Evolutionary conservation across 208 protist species (phyloP), one percentile per base, ranked within the genome.

Genomic region (Leishmania tropica): DNA sequence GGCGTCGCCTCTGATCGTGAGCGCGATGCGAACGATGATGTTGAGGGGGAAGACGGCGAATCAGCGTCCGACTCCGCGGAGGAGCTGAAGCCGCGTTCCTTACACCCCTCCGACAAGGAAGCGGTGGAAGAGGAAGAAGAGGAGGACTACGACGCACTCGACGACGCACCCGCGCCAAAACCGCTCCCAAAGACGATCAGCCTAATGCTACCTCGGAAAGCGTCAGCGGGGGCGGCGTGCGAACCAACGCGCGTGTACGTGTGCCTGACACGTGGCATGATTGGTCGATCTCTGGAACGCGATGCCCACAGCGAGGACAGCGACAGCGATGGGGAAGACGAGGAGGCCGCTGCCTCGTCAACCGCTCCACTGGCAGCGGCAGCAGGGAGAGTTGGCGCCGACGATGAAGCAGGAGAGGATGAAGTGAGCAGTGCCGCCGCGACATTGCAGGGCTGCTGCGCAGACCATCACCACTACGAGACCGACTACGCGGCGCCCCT

Each of bases 71-170:
- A 42, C 54, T 81, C 77, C 31, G 78, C 77, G 13, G 67, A 64
- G 3, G 76, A 81, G 15, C 62, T 58, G 35, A 67, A 86, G 31
- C 24, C 35, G 62, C 48, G 37, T 11, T 68, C 65, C 1, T 51
- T 40, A 31, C 42, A 70, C 58, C 35, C 71, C 1, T 58, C 28
- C 2, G 76, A 85, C 24, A 54, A 58, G 15, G 79, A 84, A 48
- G 84, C 83, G n/a, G 81, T 84, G 42, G 79, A 84, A 37, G 24
- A 76, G 17, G 81, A 87, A 40, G 79, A 83, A n/a, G 31, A 76
- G 11, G 80, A 88, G 1, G 73, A 73, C 31, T 65, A 83, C 56
- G 75, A 47, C 15, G 80, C 73, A 13, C 35, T 75, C 28, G 75
- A 78, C 31, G 68, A 67, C 70, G 67, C 54, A 28, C 58, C 79